These are phyloP conservation scores for Tricholoma saponaceum DNA, from an alignment of 768 basidiomycete species.

Conservation along the genomic window DNA sequence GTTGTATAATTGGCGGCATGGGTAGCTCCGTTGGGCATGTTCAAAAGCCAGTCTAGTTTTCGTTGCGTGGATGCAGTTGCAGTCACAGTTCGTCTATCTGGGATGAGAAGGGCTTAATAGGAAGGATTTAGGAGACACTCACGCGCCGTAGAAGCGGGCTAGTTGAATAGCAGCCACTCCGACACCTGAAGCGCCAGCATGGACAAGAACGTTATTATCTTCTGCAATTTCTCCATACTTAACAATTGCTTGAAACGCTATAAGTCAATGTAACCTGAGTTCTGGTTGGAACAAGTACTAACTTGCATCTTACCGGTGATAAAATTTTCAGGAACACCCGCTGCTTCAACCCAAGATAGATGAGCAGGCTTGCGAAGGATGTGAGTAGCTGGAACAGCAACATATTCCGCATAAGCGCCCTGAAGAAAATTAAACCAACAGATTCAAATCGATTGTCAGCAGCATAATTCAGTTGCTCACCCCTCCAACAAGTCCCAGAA, in stretches of 20 bases:
- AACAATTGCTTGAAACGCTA: conserved; percentile 50
- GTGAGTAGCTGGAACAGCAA: conserved; percentile 61
- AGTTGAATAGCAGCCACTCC: conserved; percentile 87
- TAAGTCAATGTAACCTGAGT: not conserved
- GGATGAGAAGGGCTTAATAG: too few species aligned
- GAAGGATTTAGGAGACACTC: conserved; percentile 27
- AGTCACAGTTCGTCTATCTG: too few species aligned
- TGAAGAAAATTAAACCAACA: conserved; percentile 23
- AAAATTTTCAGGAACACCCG: conserved; percentile 85
- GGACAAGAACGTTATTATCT: conserved; percentile 77
- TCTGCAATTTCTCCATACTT: conserved; percentile 63
- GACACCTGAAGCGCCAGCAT: conserved; percentile 90
- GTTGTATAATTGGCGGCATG: conserved; percentile 24
- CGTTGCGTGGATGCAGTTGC: conserved; percentile 16
- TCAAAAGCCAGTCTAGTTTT: too few species aligned
- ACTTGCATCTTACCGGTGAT: conserved; percentile 57
- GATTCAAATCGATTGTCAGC: conserved; percentile 2
- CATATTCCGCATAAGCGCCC: conserved; percentile 92
- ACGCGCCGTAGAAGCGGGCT: conserved; percentile 73
- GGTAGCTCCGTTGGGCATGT: too few species aligned
- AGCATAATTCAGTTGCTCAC: conserved; percentile 40
- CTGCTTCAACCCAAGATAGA: conserved; percentile 81
- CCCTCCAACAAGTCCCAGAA: conserved; percentile 75
- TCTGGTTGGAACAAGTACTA: not conserved
- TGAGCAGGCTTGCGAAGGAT: conserved; percentile 69